Base-by-base conservation (phyloP, 306 rosid species). In the Gleditsia sinensis region DNA sequence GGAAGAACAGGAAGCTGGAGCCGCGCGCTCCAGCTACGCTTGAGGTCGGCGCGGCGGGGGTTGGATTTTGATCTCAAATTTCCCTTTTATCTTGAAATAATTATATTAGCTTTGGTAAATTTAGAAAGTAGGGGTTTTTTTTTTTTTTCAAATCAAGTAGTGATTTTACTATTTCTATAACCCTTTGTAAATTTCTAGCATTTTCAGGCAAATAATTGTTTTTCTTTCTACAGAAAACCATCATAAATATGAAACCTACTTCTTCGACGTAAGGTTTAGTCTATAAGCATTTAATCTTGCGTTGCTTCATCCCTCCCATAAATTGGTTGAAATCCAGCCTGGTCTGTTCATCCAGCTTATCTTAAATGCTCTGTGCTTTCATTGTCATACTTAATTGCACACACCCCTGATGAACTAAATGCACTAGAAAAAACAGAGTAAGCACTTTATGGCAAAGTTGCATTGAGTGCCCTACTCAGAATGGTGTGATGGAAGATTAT, bases 31-130 rank as follows among this genome's bases (percentile, higher is more conserved):
- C 86, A 75, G 82, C 91, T 54, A 83, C 90, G 24, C 81, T 91
- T 25, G 95, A 93, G 2, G 77, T 93, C 73, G 89, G 97, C 78
- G 94, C 96, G 34, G 91, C 98, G 53, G 96, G 91, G 55, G 83
- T 87, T 78, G 97, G 99, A 12, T 87, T 87, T 75, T 78, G 79
- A 77, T 71, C 45, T 46, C 33, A 50, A 16, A 19, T 64, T 25
- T 14, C 10, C 0, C 9, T 72, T 40, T 21, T 10, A 46, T 36
- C 49, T 42, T 20, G 72, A 75, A 77, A 61, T 82, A 82, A 77
- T 78, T 68, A 70, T 46, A 67, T 54, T 19, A 60, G 54, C 42
- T 33, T 46, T 68, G 83, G 56, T 82, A 60, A 82, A 57, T 46
- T 23, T 82, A 72, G 73, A 45, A 3, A 17, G 32, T 17, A 2